Conservation (phyloP, 2,329 filamentous ascomycete species). For the Penicillium sp. region DNA sequence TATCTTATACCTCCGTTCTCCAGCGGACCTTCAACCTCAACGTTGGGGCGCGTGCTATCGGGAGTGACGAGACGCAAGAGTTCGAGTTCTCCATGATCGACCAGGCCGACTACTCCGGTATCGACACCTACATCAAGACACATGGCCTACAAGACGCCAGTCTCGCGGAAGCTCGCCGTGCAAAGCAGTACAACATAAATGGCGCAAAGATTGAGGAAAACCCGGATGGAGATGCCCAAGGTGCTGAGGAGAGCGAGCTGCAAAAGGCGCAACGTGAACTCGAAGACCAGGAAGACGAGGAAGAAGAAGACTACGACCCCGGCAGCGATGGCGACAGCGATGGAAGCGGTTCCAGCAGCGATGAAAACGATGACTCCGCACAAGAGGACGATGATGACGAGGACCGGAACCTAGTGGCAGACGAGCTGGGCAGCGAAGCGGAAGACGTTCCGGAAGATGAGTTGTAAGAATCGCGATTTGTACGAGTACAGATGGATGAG, state of each 20-base stretch:
- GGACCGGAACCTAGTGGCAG: constrained; percentile 42
- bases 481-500: constrained; percentile 2
- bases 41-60: constrained; percentile 50
- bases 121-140: constrained; percentile 65
- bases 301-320: constrained; percentile 57
- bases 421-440: constrained; percentile 51
- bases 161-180: constrained; percentile 63
- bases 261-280: constrained; percentile 62
- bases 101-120: constrained; percentile 65
- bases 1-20: constrained; percentile 68
- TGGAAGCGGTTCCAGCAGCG: constrained; percentile 51
- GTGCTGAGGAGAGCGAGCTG: constrained; percentile 59
- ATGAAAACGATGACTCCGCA: constrained; percentile 44
- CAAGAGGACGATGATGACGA: constrained; percentile 35
- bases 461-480: constrained; percentile 20
- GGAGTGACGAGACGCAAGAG: constrained; percentile 56
- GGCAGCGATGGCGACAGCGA: constrained; percentile 55
- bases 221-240: constrained; percentile 29
- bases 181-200: constrained; percentile 63
- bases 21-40: constrained; percentile 71
- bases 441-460: constrained; percentile 45
- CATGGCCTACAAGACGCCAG: constrained; percentile 67
- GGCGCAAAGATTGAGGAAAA: constrained; percentile 37
- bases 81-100: constrained; percentile 70
- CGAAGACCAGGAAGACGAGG: constrained; percentile 54